Evolutionary conservation across 1,139 yeast species (phyloP).

Genomic region (Geotrichum candidum): DNA sequence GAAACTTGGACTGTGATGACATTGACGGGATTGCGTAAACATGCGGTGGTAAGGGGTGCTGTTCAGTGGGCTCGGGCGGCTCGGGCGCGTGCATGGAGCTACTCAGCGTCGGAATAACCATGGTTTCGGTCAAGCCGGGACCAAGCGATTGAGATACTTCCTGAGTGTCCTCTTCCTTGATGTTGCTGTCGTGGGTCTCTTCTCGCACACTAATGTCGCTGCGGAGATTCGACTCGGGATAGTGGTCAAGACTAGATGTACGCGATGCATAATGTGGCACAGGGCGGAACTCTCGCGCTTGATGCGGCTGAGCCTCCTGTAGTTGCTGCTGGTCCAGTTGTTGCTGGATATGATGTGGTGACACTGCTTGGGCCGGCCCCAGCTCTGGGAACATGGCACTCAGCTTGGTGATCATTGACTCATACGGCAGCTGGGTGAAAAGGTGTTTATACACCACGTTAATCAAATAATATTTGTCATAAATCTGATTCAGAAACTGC

Average conservation of each 20-base stretch:
- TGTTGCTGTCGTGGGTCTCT: neutral
- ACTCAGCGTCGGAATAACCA: neutral
- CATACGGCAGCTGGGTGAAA: neutral
- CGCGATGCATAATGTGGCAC: neutral
- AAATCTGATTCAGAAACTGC: slow-evolving; percentile 11
- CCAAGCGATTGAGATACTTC: neutral
- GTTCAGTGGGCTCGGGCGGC: neutral
- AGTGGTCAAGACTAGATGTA: neutral
- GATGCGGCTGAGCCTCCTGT: neutral
- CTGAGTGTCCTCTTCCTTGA: neutral
- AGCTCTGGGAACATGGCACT: neutral
- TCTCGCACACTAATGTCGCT: neutral
- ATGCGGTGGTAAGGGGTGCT: neutral
- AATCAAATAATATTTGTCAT: slow-evolving; percentile 9
- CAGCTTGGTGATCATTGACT: neutral
- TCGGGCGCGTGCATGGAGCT: neutral
- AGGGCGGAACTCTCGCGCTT: neutral
- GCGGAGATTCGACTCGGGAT: neutral
- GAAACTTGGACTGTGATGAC: neutral
- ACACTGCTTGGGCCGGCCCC: neutral
- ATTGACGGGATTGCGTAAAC: neutral
- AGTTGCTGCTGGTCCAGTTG: neutral
- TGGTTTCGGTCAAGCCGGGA: neutral
- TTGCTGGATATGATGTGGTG: neutral
- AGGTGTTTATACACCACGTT: slow-evolving; percentile 3